Percentiles rank a stretch among this genome's conserved stretches.
phyloP scores from a whole-genome alignment of 352 stramenopile species.

The Globisporangium solare region DNA sequence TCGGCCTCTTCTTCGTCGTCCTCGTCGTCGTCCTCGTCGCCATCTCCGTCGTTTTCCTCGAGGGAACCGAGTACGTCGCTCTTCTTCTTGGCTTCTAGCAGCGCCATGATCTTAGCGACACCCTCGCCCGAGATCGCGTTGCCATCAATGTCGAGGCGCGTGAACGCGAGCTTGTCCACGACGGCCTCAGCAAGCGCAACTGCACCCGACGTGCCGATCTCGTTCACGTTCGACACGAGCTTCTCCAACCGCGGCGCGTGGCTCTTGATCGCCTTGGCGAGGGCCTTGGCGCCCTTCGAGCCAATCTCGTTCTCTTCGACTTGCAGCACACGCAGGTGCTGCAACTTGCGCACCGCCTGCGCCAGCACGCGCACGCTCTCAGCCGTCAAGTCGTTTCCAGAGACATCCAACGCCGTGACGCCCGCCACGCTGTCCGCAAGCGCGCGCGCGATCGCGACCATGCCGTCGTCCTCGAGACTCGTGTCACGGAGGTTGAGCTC shows the following conservation, averaged over 20 bases:
- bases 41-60: constrained; percentile 84
- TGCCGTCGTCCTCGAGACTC: constrained; percentile 86
- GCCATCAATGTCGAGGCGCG: constrained; percentile 67
- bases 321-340: constrained; percentile 76
- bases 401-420: constrained; percentile 88
- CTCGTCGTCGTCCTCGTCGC: constrained; percentile 55
- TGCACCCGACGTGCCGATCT: constrained; percentile 87
- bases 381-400: constrained; percentile 89
- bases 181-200: constrained; percentile 68
- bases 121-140: constrained; percentile 77
- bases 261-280: constrained; percentile 70
- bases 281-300: constrained; percentile 67
- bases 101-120: constrained; percentile 43
- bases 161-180: constrained; percentile 46
- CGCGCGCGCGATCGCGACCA: constrained; percentile 76
- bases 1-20: constrained; percentile 47
- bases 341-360: constrained; percentile 32
- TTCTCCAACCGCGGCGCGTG: constrained; percentile 54
- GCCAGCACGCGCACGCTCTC: constrained; percentile 53
- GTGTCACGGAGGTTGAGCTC: constrained; percentile 91
- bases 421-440: constrained; percentile 38
- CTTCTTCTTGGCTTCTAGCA: constrained; percentile 51
- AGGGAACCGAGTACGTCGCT: constrained; percentile 56
- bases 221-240: constrained; percentile 85
- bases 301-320: constrained; percentile 94